Evolutionary conservation across 306 rosid genomes (phyloP).

Genomic region (Vicia sativa): DNA sequence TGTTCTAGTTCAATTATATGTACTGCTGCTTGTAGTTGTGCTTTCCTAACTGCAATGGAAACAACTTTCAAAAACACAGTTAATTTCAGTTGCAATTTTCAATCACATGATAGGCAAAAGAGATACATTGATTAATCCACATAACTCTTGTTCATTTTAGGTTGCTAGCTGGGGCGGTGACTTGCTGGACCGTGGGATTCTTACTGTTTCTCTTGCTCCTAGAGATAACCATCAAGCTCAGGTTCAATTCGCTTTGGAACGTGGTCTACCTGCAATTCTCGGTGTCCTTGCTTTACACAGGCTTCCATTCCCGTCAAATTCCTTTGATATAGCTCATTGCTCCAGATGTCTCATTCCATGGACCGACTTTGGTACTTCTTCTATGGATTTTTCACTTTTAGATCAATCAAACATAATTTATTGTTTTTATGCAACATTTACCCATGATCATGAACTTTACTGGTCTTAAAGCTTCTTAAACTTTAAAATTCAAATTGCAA

Average conservation of each 20-base stretch:
- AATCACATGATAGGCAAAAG: conserved; percentile 3
- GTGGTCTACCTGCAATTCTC: conserved; percentile 97
- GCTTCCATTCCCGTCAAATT: conserved; percentile 94
- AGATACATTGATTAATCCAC: conserved; percentile 26
- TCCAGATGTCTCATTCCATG: conserved; percentile 99
- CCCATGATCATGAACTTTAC: conserved; percentile 22
- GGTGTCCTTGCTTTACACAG: conserved; percentile 94
- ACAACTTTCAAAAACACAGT: not conserved
- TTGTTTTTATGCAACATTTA: conserved; percentile 17
- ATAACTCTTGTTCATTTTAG: conserved; percentile 42
- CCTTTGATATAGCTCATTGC: conserved; percentile 99
- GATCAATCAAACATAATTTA: conserved; percentile 13
- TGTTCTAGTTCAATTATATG: conserved; percentile 1
- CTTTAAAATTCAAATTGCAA: conserved; percentile 1
- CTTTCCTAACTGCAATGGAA: not conserved
- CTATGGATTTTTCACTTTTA: conserved; percentile 10
- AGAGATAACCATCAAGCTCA: conserved; percentile 99
- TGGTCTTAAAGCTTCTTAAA: conserved; percentile 16
- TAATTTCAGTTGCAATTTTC: conserved; percentile 21
- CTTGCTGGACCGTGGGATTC: conserved; percentile 87
- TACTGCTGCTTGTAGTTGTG: conserved; percentile 7
- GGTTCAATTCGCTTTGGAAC: conserved; percentile 97
- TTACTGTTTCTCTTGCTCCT: conserved; percentile 92
- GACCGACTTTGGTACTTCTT: conserved; percentile 84
- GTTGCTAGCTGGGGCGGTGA: conserved; percentile 99